Evolutionary conservation across 768 basidiomycete species (phyloP), one percentile per base, ranked within the genome.

Genomic region (Tulasnella sp.): DNA sequence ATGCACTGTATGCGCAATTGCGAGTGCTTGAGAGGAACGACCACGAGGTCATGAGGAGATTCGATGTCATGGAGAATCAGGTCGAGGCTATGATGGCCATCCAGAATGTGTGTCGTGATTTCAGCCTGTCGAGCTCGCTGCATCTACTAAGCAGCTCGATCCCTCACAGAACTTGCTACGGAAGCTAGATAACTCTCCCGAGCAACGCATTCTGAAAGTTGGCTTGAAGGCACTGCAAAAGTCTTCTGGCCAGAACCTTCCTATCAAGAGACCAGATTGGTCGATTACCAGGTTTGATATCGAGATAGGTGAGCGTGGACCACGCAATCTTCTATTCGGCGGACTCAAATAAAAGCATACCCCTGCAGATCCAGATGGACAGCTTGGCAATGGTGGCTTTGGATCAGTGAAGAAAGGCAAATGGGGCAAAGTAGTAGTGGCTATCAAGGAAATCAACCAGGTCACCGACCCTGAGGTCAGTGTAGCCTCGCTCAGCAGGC

Each of bases 51-150:
- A 52, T 52, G 50, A 8, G 27, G 5, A 7, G n/a, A 19, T 34
- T 52, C 50, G 34, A 52, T 9, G 50, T 31, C n/a, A 4, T 52
- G 4, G 29, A 19, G 9, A 52, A 52, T 31, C 50, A 34, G n/a
- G 34, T 52, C 9, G 50, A 52, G 34, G 50, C 50, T 19, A 52
- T 52, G 50, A 27, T 52, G 50, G 50, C 50, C 5, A 52, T 52
- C 19, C 50, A 52, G 27, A 52, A 48, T 38, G 34, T 38, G 34
- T 7, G 34, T 38, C 15, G 15, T 38, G 34, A 38, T 7, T 38
- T n/a, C n/a, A n/a, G n/a, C n/a, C n/a, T n/a, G n/a, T n/a, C n/a
- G n/a, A n/a, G n/a, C n/a, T n/a, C n/a, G n/a, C n/a, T n/a, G n/a
- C n/a, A n/a, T n/a, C n/a, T n/a, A n/a, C n/a, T n/a, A n/a, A n/a